These are phyloP conservation scores for Paracamarosporium sp. DNA, from an alignment of 2,329 filamentous ascomycete genomes.

Conservation along the genomic window DNA sequence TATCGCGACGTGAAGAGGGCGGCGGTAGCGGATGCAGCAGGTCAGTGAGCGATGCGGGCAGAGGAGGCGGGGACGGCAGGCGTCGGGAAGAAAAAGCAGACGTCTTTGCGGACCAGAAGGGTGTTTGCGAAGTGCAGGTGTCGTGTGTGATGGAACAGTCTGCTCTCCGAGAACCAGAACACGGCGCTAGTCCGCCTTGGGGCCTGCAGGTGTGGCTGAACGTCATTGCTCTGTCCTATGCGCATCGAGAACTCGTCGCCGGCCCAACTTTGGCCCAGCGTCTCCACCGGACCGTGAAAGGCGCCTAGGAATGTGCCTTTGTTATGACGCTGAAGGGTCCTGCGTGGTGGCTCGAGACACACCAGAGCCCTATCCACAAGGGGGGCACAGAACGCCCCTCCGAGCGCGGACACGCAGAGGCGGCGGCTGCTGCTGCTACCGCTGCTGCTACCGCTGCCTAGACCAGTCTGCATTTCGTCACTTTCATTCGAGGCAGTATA, in stretches of 20 bases:
- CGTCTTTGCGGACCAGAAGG: not conserved
- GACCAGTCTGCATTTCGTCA: not conserved
- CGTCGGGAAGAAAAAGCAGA: not conserved
- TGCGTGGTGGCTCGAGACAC: too few relatives aligned
- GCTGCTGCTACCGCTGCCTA: too few relatives aligned
- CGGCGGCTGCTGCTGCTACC: too few relatives aligned
- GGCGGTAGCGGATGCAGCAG: constrained; percentile 8
- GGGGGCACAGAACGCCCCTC: too few relatives aligned
- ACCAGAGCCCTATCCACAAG: too few relatives aligned
- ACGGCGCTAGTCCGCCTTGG: constrained; percentile 6
- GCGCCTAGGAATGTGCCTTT: too few relatives aligned
- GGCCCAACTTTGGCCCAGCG: not conserved
- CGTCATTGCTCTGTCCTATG: not conserved
- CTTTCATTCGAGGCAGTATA: not conserved
- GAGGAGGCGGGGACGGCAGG: not conserved
- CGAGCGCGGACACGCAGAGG: not conserved
- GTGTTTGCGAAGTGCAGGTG: not conserved
- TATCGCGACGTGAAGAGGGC: constrained; percentile 20
- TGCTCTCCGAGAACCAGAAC: constrained; percentile 1
- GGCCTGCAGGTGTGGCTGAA: constrained; percentile 3
- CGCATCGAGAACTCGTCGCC: not conserved
- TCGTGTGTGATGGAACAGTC: constrained; percentile 13
- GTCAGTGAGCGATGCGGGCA: constrained; percentile 2
- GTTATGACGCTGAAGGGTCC: too few relatives aligned
- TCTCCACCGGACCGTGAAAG: too few relatives aligned